phyloP scores from a whole-genome alignment of 345 rosid species.

The Salix koriyanagi region DNA sequence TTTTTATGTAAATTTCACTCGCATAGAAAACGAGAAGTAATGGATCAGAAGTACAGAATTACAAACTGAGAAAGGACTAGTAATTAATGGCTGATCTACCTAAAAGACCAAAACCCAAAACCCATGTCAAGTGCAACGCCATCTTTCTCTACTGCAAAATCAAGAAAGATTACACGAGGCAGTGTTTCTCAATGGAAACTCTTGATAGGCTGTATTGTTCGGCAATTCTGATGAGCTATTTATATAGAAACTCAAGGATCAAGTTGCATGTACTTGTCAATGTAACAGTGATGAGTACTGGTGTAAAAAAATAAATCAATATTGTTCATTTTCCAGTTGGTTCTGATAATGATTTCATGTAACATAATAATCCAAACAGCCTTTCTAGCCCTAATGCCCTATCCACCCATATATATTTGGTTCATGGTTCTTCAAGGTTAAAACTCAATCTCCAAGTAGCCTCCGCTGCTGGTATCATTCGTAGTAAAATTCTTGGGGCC shows the following conservation, averaged over 20 bases:
- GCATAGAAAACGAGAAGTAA: neutral
- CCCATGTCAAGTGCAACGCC: slow-evolving; percentile 17
- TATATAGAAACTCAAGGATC: slow-evolving; percentile 36
- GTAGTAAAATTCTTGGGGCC: slow-evolving; percentile 18
- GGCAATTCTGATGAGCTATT: slow-evolving; percentile 8
- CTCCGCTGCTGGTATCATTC: slow-evolving; percentile 38
- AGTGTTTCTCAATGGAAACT: neutral
- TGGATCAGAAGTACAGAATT: neutral
- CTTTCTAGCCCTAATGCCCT: slow-evolving; percentile 24
- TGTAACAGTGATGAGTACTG: slow-evolving; percentile 11
- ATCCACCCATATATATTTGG: slow-evolving; percentile 13
- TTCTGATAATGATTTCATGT: slow-evolving; percentile 2
- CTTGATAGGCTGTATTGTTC: neutral
- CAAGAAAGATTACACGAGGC: neutral
- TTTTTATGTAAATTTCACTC: neutral
- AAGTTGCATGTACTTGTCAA: slow-evolving; percentile 26
- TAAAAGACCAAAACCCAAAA: slow-evolving; percentile 22
- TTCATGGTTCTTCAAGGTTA: neutral
- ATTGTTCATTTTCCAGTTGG: slow-evolving; percentile 39
- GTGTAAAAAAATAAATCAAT: neutral
- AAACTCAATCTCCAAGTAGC: neutral
- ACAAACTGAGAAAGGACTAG: neutral
- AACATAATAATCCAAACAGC: slow-evolving; percentile 19
- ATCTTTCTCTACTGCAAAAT: neutral
- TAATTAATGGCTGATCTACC: slow-evolving; percentile 7